phyloP scores from a whole-genome alignment of 2,329 filamentous ascomycete species.

The Capronia epimyces region DNA sequence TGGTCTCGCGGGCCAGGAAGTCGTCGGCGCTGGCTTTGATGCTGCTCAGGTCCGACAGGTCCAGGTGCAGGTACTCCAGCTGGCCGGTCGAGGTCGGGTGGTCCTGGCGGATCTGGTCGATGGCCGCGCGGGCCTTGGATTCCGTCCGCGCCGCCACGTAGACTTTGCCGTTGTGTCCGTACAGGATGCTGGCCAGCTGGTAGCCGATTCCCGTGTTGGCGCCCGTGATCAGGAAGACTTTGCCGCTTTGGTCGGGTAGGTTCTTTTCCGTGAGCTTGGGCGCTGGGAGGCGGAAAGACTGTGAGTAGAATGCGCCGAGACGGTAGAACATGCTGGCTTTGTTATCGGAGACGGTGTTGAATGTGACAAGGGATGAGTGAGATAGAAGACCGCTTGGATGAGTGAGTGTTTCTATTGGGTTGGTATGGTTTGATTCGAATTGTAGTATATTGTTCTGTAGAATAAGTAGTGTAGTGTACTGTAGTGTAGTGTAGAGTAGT shows the following conservation, averaged over 20 bases:
- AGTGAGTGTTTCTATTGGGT: too few species aligned
- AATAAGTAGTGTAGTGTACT: too few species aligned
- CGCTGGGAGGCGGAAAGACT: constrained; percentile 13
- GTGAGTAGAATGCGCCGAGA: constrained; percentile 11
- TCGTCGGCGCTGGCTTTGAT: constrained; percentile 27
- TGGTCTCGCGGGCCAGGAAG: constrained; percentile 30
- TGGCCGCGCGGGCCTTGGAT: constrained; percentile 38
- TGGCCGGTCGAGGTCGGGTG: constrained; percentile 31
- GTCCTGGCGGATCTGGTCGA: constrained; percentile 36
- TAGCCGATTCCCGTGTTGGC: constrained; percentile 39
- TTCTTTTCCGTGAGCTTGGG: constrained; percentile 22
- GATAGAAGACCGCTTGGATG: too few species aligned
- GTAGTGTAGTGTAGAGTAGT: too few species aligned
- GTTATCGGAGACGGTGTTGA: not conserved
- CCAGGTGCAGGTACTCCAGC: constrained; percentile 37
- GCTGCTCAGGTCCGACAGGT: constrained; percentile 27
- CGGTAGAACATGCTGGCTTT: constrained; percentile 10
- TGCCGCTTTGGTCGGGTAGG: constrained; percentile 24
- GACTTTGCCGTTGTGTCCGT: constrained; percentile 40
- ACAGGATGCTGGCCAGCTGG: constrained; percentile 39
- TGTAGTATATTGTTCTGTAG: too few species aligned
- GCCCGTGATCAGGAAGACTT: constrained; percentile 37
- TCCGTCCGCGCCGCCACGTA: constrained; percentile 42
- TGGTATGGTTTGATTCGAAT: too few species aligned
- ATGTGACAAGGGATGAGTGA: not conserved